These are phyloP conservation scores for Termitomyces sp. DNA, from an alignment of 768 basidiomycete species.

Conservation along the genomic window DNA sequence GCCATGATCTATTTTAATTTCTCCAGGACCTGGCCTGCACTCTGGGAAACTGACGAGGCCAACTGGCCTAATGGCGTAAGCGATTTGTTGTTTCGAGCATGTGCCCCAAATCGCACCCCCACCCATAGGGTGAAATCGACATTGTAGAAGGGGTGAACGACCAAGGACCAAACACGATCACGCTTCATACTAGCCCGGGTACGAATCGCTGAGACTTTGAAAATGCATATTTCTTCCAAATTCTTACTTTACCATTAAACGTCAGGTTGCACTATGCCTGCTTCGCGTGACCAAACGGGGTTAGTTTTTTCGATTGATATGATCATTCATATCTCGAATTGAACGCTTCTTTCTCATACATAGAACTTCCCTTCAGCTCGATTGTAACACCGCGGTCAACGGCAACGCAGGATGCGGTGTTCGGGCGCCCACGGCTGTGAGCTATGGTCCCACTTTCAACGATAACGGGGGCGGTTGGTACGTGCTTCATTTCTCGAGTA, in stretches of 20 bases:
- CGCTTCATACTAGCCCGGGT: constrained; percentile 33
- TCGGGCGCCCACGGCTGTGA: constrained; percentile 29
- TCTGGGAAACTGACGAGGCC: constrained; percentile 36
- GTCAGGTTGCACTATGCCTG: constrained; percentile 42
- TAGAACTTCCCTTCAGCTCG: constrained; percentile 25
- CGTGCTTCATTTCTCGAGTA: constrained; percentile 6
- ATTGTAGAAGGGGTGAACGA: constrained; percentile 41
- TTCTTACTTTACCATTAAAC: not conserved
- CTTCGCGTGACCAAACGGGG: constrained; percentile 39
- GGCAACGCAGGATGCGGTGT: constrained; percentile 47
- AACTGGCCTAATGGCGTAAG: constrained; percentile 34
- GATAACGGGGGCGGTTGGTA: constrained; percentile 57
- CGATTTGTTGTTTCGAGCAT: not conserved
- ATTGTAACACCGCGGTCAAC: constrained; percentile 39
- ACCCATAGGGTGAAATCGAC: constrained; percentile 31
- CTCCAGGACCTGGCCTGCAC: constrained; percentile 35
- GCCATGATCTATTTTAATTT: not conserved
- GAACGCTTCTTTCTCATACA: not conserved
- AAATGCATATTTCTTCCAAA: not conserved
- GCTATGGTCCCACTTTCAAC: constrained; percentile 60
- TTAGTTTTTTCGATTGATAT: constrained; percentile 15
- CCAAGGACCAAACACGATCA: constrained; percentile 30
- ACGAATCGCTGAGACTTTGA: not conserved
- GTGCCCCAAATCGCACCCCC: not conserved
- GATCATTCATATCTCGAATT: not conserved